Evolutionary conservation across 2,329 filamentous ascomycete species (phyloP), one percentile per base, ranked within the genome.

Genomic region (Nannizziopsis arthrosporioides): DNA sequence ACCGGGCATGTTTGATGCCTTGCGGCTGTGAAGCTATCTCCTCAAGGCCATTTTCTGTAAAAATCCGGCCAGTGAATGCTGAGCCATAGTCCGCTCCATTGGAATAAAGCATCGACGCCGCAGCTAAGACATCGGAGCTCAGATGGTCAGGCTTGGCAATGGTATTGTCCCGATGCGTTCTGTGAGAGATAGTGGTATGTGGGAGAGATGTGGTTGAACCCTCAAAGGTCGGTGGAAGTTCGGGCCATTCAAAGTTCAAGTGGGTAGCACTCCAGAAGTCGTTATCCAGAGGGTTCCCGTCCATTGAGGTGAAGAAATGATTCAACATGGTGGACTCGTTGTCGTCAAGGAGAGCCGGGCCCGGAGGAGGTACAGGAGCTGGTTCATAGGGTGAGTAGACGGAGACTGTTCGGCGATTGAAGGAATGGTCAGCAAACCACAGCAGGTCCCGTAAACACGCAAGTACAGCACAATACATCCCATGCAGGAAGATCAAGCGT

Each of bases 271-370:
- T 43, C 64, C 64, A 69, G 41, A 66, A 62, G 38, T 69, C 67
- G 19, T 60, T 56, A 35, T 61, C 58, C 17, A 68, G 58, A 43
- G 61, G 63, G 36, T 62, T 64, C 2, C 63, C 58, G 42, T 67
- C 67, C 59, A 69, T 62, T 1, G 66, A 67, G 19, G 62, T 67
- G 50, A 69, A 68, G 50, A 69, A 68, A 47, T 62, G 68, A 51
- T 74, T 72, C 14, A 85, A 68, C 50, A 76, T 67, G 55, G 73
- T 77, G 45, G 69, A 75, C 57, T 69, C 67, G 43, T 59, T 75
- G 56, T 81, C 77, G 55, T 78, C 76, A 52, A 85, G 73, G 36
- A 85, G 70, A 14, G 81, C 77, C 34, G 74, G 74, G n/a, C 81
- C 81, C 2, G 75, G 75, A 8, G 80, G 76, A 42, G 78, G 77